Evolutionary conservation across 441 rosid species (phyloP).

Genomic region (Daphne laureola): DNA sequence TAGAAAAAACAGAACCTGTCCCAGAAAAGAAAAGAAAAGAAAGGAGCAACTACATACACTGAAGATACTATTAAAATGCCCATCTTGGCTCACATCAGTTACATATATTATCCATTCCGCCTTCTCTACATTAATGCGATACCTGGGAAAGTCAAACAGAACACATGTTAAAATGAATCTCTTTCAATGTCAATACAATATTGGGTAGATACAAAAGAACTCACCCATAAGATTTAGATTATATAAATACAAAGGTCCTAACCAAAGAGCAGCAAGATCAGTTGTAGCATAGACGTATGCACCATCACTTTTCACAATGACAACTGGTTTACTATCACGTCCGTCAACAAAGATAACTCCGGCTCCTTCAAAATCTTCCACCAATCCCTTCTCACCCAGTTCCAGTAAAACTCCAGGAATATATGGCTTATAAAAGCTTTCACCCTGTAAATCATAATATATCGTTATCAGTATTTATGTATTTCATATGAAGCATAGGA

Average conservation of each 20-base stretch:
- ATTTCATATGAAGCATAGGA: too few species aligned
- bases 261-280: slow-evolving; percentile 92
- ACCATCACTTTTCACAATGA: slow-evolving; percentile 90
- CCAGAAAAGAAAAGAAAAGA: too few species aligned
- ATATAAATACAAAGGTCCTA: slow-evolving; percentile 13
- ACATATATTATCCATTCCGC: slow-evolving; percentile 95
- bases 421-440: slow-evolving; percentile 84
- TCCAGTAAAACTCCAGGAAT: slow-evolving; percentile 55
- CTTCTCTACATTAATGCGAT: slow-evolving; percentile 84
- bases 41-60: too few species aligned
- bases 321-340: slow-evolving; percentile 56
- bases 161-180: not conserved
- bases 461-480: too few species aligned
- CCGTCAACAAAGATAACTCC: slow-evolving; percentile 80
- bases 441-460: slow-evolving; percentile 48
- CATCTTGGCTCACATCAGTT: slow-evolving; percentile 94
- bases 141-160: slow-evolving; percentile 33
- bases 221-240: too few species aligned
- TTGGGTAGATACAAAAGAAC: too few species aligned
- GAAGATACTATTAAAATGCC: slow-evolving; percentile 42
- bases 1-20: too few species aligned
- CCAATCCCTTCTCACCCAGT: slow-evolving; percentile 49
- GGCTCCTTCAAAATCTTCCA: slow-evolving; percentile 82
- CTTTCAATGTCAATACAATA: too few species aligned
- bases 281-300: slow-evolving; percentile 93